Evolutionary conservation across 257 asterid species (phyloP), one percentile per base, ranked within the genome.

Genomic region (Gentiana macrophylla): DNA sequence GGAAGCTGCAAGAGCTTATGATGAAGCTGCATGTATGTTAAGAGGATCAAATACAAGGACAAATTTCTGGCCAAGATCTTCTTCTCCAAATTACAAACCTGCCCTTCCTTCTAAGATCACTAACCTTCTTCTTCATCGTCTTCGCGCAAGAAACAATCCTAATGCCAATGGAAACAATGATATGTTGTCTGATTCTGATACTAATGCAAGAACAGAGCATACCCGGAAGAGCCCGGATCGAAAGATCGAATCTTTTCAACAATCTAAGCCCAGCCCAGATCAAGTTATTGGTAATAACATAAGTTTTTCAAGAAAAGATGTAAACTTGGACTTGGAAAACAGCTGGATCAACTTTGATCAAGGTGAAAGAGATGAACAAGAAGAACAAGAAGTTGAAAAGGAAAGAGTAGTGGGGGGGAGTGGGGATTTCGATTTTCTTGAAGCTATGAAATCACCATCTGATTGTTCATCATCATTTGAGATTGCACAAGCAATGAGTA

Each of bases 1-100:
- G 49, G 62, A 64, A 37, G 69, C 69, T 55, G 68, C 68, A 9
- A 56, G 69, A 12, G 69, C 69, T 13, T 64, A 64, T 49, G 69
- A 64, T 56, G 69, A 64, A 57, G 69, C 69, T 3, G 69, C 69
- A 13, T 56, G 69, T 45, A 37, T 64, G 57, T 57, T 64, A 6
- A 62, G 62, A 1, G 69, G 69, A 15, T 41, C 61, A 35, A 64
- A 64, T 41, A 56, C 69, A 1, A 51, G 63, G 0, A 64, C 69
- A 11, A 64, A 64, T 34, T 64, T 64, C 33, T 49, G 56, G 62
- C 69, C 62, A 55, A 1, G 62, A 24, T 56, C 47, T 3, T 52
- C 49, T 4, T 56, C 68, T 49, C 36, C 62, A 8, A 38, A 46
- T 36, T 41, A 56, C 55, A 37, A 37, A 32, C 47, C 69, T 2